Conservation (phyloP, 768 basidiomycete genomes). For the Xerocomellus dryophilus region DNA sequence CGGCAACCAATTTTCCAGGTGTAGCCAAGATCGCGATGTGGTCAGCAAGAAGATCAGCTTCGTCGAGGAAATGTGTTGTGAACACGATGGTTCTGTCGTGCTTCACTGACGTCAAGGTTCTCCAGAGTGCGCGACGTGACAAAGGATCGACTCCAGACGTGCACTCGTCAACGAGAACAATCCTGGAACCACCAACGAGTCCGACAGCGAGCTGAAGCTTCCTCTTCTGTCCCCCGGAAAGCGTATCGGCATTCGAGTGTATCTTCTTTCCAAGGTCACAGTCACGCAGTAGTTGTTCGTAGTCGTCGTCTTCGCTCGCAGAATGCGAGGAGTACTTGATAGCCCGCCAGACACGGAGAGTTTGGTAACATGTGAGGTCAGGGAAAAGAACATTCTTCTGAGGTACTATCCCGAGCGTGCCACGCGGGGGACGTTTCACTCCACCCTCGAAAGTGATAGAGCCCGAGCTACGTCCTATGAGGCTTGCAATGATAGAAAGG, state of each 20-base stretch:
- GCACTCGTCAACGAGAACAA: conserved; percentile 64
- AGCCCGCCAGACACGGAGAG: conserved; percentile 66
- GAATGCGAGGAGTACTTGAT: conserved; percentile 59
- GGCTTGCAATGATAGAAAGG: conserved; percentile 62
- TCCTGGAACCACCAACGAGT: conserved; percentile 69
- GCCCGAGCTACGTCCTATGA: conserved; percentile 59
- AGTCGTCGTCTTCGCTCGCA: conserved; percentile 46
- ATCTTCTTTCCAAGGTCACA: conserved; percentile 75
- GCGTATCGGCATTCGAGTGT: conserved; percentile 57
- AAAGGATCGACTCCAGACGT: conserved; percentile 83
- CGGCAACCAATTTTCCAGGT: conserved; percentile 71
- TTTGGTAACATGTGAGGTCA: conserved; percentile 71
- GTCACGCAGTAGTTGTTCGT: conserved; percentile 61
- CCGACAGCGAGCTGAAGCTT: conserved; percentile 84
- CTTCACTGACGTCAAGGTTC: conserved; percentile 63
- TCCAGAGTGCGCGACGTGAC: conserved; percentile 75
- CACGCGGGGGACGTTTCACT: conserved; percentile 51
- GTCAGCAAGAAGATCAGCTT: conserved; percentile 76
- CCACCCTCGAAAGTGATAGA: conserved; percentile 55
- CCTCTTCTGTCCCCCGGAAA: conserved; percentile 80
- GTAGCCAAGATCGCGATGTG: conserved; percentile 71
- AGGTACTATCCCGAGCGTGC: conserved; percentile 72
- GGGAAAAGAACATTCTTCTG: conserved; percentile 84
- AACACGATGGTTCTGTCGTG: conserved; percentile 68
- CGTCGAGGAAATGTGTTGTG: conserved; percentile 81